Percentiles rank a stretch among this genome's conserved stretches.
Conservation (phyloP, 2,329 filamentous ascomycete species). For the Ophiostoma perfectum region DNA sequence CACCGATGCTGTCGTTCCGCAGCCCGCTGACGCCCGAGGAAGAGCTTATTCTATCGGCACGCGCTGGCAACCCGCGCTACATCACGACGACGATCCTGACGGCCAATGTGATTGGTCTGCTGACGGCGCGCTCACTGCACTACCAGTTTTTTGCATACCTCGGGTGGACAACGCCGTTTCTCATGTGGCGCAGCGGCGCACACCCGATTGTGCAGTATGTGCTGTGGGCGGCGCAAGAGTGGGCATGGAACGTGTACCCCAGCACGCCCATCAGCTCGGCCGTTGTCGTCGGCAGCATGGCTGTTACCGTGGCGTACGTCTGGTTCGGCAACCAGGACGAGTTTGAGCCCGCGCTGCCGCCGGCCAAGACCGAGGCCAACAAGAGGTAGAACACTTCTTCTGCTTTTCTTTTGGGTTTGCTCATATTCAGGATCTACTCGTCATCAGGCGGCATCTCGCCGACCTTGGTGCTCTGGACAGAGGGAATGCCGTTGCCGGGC, state of each 20-base stretch:
- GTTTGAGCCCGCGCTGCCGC: conserved; percentile 29
- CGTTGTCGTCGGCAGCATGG: conserved; percentile 65
- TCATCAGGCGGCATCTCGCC: conserved; percentile 82
- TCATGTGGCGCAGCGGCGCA: conserved; percentile 72
- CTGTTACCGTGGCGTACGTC: conserved; percentile 57
- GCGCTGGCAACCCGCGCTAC: conserved; percentile 62
- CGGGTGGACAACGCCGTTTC: conserved; percentile 80
- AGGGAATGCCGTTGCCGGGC: conserved; percentile 1
- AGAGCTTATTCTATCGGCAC: conserved; percentile 53
- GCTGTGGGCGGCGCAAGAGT: conserved; percentile 76
- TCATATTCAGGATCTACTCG: conserved; percentile 37
- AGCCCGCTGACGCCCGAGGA: conserved; percentile 29
- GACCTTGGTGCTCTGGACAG: conserved; percentile 68
- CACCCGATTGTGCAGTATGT: conserved; percentile 62
- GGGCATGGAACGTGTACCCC: conserved; percentile 93
- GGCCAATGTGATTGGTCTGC: conserved; percentile 70
- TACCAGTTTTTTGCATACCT: conserved; percentile 95
- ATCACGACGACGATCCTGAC: conserved; percentile 71
- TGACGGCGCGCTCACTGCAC: conserved; percentile 83
- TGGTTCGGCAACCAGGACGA: conserved; percentile 53
- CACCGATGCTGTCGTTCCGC: conserved; percentile 19
- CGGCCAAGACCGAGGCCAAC: conserved; percentile 24
- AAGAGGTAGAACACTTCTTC: conserved; percentile 17
- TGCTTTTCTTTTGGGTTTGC: background rate
- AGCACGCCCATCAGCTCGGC: conserved; percentile 56